phyloP scores from a whole-genome alignment of 1,139 yeast species.

The Saccharomyces pastorianus region DNA sequence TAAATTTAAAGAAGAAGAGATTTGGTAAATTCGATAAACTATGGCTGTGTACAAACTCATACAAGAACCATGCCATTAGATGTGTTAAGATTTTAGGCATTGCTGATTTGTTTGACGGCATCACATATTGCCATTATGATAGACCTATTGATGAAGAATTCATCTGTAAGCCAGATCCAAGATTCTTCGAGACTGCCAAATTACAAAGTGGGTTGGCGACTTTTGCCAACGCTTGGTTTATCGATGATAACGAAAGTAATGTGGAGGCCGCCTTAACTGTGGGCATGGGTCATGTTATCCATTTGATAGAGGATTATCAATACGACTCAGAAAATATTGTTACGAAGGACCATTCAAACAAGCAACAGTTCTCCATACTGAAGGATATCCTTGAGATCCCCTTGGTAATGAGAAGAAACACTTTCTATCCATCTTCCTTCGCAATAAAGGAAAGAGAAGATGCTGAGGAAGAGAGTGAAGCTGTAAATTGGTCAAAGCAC shows the following conservation, averaged over 20 bases:
- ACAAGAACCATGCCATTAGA: conserved; percentile 75
- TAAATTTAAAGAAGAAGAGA: conserved; percentile 35
- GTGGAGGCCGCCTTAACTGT: conserved; percentile 37
- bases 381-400: neutral
- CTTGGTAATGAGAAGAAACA: neutral
- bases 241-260: conserved; percentile 79
- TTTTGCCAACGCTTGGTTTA: conserved; percentile 49
- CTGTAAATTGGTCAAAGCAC: neutral
- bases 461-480: neutral
- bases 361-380: neutral
- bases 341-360: neutral
- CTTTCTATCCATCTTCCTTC: neutral
- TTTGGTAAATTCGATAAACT: conserved; percentile 44
- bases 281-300: conserved; percentile 39
- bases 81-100: conserved; percentile 73
- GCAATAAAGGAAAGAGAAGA: neutral
- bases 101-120: conserved; percentile 87
- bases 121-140: conserved; percentile 82
- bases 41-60: conserved; percentile 94
- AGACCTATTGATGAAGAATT: conserved; percentile 41
- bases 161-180: conserved; percentile 78
- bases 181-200: conserved; percentile 50
- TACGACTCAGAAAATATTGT: neutral
- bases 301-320: conserved; percentile 33
- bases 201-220: conserved; percentile 50